Conservation (phyloP, 228 moss, liverwort and hornwort species). For the Sphagnum fallax region DNA sequence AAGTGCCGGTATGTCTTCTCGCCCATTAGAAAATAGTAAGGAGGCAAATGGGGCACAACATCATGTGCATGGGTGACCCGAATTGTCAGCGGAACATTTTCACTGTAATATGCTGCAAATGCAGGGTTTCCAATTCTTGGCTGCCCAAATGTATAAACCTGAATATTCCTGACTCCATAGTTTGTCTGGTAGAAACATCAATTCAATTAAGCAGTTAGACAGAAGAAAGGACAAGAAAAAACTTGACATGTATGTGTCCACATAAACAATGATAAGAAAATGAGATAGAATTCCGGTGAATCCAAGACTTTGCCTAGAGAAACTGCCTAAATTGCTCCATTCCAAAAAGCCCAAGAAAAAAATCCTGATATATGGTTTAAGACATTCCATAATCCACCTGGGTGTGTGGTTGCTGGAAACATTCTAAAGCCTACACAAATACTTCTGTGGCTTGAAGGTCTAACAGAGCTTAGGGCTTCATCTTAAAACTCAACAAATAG, state of each 20-base stretch:
- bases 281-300: neutral
- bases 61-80: constrained; percentile 49
- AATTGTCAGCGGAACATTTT: constrained; percentile 25
- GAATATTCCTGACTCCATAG: constrained; percentile 18
- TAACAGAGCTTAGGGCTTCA: too few species aligned
- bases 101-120: constrained; percentile 32
- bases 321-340: too few species aligned
- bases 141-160: constrained; percentile 48
- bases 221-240: neutral
- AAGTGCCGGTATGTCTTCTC: constrained; percentile 52
- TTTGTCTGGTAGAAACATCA: constrained; percentile 11
- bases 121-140: constrained; percentile 46
- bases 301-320: too few species aligned
- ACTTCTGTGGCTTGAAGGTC: neutral
- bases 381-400: neutral
- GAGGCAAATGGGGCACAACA: constrained; percentile 53
- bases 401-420: neutral
- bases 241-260: neutral
- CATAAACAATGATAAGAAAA: neutral
- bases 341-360: neutral
- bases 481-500: too few species aligned
- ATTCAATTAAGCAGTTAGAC: neutral
- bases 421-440: neutral
- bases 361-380: neutral
- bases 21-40: constrained; percentile 33